Evolutionary conservation across 164 flowering plant species (phyloP), one percentile per base, ranked within the genome.

Genomic region (Kingdonia uniflora): DNA sequence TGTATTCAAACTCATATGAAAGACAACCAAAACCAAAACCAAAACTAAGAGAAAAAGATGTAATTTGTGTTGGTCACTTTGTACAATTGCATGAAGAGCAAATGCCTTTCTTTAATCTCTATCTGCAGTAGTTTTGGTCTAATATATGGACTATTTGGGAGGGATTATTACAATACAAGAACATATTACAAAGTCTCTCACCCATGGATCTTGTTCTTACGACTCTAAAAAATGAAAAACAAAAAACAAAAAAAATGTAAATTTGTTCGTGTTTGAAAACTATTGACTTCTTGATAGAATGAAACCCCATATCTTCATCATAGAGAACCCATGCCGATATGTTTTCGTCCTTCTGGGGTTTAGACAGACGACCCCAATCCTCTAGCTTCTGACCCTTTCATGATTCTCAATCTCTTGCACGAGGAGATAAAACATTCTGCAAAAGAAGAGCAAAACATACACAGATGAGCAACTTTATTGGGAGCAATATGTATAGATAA

Each of bases 311-410:
- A 51, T 21, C 29, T 40, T n/a, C 23, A 29, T 52, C 56, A 43
- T 43, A 42, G 51, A 33, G 23, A 44, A 37, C 63, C 63, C 44
- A 59, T 51, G 63, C 56, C 35, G 22, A 24, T 17, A 44, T 21
- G 11, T 37, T 22, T 45, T 19, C 33, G 51, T 52, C 35, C 35
- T 29, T 29, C 6, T 3, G 8, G 35, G 35, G 35, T 29, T 29
- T 29, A 29, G 8, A 8, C 35, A 29, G 35, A 29, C 8, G 35
- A 71, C 13, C 76, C 69, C 60, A 77, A 63, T 13, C 95, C 83
- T 65, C 64, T 77, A n/a, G 87, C 80, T 65, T 87, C 95, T 25
- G 87, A 76, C 22, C 83, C 80, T 63, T 72, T 87, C 84, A 82
- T 81, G 66, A 87, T 87, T 65, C 89, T 78, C 21, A 87, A 57